Evolutionary conservation across 140 eudicot species (phyloP), one percentile per base, ranked within the genome.

Genomic region (Ambrosia hybrid): DNA sequence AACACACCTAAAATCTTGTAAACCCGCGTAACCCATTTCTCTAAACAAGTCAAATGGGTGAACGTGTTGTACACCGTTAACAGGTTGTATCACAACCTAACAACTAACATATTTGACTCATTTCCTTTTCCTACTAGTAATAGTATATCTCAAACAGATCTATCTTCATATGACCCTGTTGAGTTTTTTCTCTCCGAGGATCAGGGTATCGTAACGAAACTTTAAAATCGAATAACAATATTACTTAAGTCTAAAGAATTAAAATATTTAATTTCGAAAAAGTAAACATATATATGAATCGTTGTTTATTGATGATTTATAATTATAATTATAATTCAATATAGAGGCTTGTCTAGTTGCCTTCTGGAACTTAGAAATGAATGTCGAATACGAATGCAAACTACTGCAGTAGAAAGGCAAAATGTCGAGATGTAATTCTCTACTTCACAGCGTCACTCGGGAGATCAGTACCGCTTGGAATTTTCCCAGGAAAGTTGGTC

Each of bases 401-500:
- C 43, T 17, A 51, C 39, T 9, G 45, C 15, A 30, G 38, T 4
- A 57, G 53, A 48, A 49, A 33, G 15, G 74, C 39, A 75, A 34
- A 11, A 36, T 3, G 37, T 33, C 38, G 51, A 43, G 51, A 43
- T 15, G 58, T 67, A 65, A 61, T 73, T 36, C 69, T 73, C 12
- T 33, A 58, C 64, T 84, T 66, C 66, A 78, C 89, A 49, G 75
- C 81, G 21, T 79, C 99, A 71, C 96, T 88, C 1, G 99, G 96
- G 16, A 81, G 80, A 68, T 88, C 97, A n/a, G 77, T 26, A 53
- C 99, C 97, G n/a, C 80, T 73, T 4, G 97, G 97, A 73, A 85
- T 81, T 80, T 90, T 90, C 58, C 99, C 97, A 6, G 96, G 88
- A 72, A 71, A 90, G 74, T 90, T 79, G 8, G 96, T 88, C 43